Evolutionary conservation across 202 grass and related monocot genomes (phyloP), one percentile per base, ranked within the genome.

Genomic region (Elaeis oleifera): DNA sequence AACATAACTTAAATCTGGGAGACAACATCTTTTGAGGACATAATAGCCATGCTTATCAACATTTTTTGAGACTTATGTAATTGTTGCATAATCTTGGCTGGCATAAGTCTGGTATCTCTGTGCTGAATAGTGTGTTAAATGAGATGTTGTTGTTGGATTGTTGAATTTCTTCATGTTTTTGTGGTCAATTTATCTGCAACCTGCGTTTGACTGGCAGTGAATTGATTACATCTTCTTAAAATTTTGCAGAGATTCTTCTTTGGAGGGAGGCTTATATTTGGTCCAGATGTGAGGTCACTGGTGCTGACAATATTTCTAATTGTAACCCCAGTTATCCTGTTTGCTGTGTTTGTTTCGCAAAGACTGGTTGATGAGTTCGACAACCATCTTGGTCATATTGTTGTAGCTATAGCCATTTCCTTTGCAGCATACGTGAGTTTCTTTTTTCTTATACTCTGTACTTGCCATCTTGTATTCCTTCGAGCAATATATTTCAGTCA

Each of bases 261-360:
- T 5, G 92, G 88, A 29, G 92, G 87, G 3, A 73, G 91, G 64
- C 68, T 90, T 62, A 81, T 96, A 81, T 91, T 96, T 76, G 92
- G 92, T 29, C 92, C 88, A 29, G 92, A 97, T 79, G 85, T 79
- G 23, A 85, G 75, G 64, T 97, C 92, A 65, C 81, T 97, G 59
- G 61, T 75, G 56, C 79, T 91, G 26, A 91, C 92, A 54, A 61
- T 97, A 61, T 78, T 65, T 62, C 87, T 97, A 63, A 89, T 97
- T 68, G 70, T 80, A 59, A 78, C 74, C 59, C 92, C 92, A 49
- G 79, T 91, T 13, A 74, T 75, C 22, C 74, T 97, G 6, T 97
- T 97, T 55, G 61, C 65, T 11, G 63, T 69, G 52, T 82, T 89
- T 77, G 78, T 97, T 67, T 89, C 84, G 15, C 82, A 76, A 74